Percentiles rank a stretch among this genome's conserved stretches.
Conservation (phyloP, 2,329 filamentous ascomycete species). For the Curvularia lunata region DNA sequence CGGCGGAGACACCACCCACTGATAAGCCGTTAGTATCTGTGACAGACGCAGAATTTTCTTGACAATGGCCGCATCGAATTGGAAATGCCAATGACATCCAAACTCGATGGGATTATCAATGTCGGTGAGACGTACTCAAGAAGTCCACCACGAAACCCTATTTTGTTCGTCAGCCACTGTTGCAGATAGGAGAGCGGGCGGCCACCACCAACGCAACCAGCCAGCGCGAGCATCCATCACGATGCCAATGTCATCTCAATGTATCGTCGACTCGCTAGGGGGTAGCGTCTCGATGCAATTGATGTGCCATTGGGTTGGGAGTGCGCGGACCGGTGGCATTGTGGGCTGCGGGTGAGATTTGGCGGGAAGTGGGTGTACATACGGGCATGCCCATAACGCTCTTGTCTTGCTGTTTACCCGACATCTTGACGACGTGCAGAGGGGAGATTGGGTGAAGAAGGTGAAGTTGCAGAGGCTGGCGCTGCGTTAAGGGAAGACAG, state of each 20-base stretch:
- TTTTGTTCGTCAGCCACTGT: conserved; percentile 36
- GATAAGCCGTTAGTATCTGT: conserved; percentile 53
- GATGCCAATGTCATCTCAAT: conserved; percentile 29
- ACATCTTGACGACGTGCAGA: conserved; percentile 25
- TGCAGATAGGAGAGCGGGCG: conserved; percentile 26
- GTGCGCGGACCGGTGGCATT: conserved; percentile 21
- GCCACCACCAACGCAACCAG: conserved; percentile 23
- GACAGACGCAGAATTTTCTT: conserved; percentile 14
- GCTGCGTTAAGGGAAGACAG: conserved; percentile 29
- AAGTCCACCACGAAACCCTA: conserved; percentile 98
- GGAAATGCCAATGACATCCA: conserved; percentile 33
- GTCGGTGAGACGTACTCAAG: conserved; percentile 78
- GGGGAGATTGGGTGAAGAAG: conserved; percentile 31
- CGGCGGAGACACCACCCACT: conserved; percentile 99
- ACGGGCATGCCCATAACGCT: conserved; percentile 56
- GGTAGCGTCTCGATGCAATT: conserved; percentile 34
- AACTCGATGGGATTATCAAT: conserved; percentile 25
- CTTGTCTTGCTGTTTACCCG: conserved; percentile 21
- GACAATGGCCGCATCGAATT: conserved; percentile 17
- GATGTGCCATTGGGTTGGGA: conserved; percentile 29
- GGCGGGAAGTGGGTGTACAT: conserved; percentile 26
- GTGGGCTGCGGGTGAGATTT: conserved; percentile 20
- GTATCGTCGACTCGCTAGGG: conserved; percentile 22
- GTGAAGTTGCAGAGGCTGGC: conserved; percentile 24
- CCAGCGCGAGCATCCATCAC: conserved; percentile 26